These are phyloP conservation scores for Sporothrix protearum DNA, from an alignment of 2,329 filamentous ascomycete species.

Conservation along the genomic window DNA sequence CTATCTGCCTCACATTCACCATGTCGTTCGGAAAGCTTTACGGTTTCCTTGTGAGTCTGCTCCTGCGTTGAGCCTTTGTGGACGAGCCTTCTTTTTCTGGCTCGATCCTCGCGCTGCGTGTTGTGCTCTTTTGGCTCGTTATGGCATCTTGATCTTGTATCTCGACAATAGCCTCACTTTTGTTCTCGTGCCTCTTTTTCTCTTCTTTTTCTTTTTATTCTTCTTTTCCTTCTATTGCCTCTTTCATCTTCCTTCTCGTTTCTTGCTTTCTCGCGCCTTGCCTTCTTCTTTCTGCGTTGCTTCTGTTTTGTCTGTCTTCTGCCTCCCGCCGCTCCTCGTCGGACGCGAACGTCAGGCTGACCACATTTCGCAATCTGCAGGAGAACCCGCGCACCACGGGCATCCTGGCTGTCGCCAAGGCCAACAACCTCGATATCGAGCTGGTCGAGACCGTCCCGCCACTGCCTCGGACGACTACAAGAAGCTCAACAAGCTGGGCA, in stretches of 20 bases:
- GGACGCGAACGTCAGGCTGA: constrained; percentile 23
- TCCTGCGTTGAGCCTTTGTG: constrained; percentile 17
- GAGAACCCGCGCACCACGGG: constrained; percentile 84
- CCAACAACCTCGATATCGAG: constrained; percentile 91
- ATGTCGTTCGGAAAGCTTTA: constrained; percentile 99
- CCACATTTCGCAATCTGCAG: constrained; percentile 46
- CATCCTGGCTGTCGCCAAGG: constrained; percentile 92
- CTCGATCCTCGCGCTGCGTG: not conserved
- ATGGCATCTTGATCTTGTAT: not conserved
- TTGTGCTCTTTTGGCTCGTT: constrained; percentile 9
- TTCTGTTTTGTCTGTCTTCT: constrained; percentile 25
- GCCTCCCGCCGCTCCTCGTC: constrained; percentile 8
- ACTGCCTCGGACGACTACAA: constrained; percentile 72
- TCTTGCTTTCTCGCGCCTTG: not conserved
- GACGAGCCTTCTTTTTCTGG: constrained; percentile 15
- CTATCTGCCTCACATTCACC: constrained; percentile 46
- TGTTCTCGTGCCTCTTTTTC: constrained; percentile 6
- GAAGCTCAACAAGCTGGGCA: constrained; percentile 81
- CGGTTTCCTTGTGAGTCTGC: constrained; percentile 66
- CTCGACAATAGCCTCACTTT: not conserved
- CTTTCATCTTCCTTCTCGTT: too few species aligned
- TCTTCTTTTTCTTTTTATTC: not conserved
- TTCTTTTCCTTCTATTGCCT: too few species aligned
- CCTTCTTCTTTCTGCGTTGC: constrained; percentile 4
- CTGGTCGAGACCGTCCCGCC: constrained; percentile 66